These are phyloP conservation scores for Camelina hispida DNA, from an alignment of 345 rosid genomes.

Conservation along the genomic window DNA sequence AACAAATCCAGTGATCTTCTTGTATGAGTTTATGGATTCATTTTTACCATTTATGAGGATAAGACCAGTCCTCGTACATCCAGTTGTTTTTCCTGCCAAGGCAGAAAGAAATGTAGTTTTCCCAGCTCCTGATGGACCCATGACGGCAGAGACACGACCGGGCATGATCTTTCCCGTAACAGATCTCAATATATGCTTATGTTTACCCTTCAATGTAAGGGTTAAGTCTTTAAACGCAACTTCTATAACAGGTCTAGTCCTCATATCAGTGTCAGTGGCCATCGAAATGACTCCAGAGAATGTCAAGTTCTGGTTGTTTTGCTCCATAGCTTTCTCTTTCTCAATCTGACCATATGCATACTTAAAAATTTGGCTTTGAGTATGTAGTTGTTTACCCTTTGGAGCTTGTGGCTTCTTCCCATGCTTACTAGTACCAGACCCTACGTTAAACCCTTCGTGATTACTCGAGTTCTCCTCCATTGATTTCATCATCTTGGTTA, in stretches of 20 bases:
- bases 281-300: conserved; percentile 88
- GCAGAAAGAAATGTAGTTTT: conserved; percentile 93
- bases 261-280: conserved; percentile 65
- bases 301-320: conserved; percentile 67
- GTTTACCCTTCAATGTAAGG: conserved; percentile 74
- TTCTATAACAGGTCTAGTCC: conserved; percentile 80
- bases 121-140: conserved; percentile 98
- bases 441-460: conserved; percentile 61
- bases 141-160: conserved; percentile 96
- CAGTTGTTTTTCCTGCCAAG: conserved; percentile 77
- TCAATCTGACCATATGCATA: conserved; percentile 92
- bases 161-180: conserved; percentile 87
- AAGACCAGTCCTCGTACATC: conserved; percentile 67
- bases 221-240: conserved; percentile 81
- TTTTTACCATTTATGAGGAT: conserved; percentile 79
- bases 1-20: conserved; percentile 84
- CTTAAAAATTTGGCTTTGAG: conserved; percentile 83
- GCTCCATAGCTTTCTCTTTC: conserved; percentile 86
- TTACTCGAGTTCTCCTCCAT: conserved; percentile 63
- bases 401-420: conserved; percentile 65
- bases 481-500: conserved; percentile 67
- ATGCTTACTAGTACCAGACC: conserved; percentile 61
- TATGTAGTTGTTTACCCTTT: conserved; percentile 71
- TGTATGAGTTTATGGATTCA: conserved; percentile 72
- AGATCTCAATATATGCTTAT: conserved; percentile 73